Percentiles rank a stretch among this genome's conserved stretches.
These are phyloP conservation scores for Hondaea fermentalgiana DNA, from an alignment of 108 stramenopile genomes.

Conservation along the genomic window DNA sequence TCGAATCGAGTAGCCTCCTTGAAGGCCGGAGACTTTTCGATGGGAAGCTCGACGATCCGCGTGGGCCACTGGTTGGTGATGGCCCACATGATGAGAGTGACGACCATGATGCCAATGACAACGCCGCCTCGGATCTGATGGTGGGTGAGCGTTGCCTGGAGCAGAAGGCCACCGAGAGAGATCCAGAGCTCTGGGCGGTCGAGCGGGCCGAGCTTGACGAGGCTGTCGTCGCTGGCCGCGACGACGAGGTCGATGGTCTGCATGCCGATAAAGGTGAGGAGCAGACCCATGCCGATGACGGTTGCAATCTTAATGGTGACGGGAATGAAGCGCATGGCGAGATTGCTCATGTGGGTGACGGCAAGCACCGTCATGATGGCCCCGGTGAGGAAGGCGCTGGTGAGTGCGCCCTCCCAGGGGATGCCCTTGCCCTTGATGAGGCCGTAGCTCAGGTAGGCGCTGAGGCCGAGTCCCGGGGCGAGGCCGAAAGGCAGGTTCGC, in stretches of 20 bases:
- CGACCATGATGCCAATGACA: slow-evolving; percentile 43
- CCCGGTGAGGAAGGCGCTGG: slow-evolving; percentile 4
- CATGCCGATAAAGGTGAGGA: slow-evolving; percentile 54
- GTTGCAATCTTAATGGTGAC: slow-evolving; percentile 43
- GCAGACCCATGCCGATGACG: slow-evolving; percentile 57
- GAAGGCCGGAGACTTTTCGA: background rate
- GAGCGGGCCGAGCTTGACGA: slow-evolving; percentile 48
- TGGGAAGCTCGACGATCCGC: slow-evolving; percentile 37
- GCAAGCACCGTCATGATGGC: background rate
- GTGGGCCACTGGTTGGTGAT: slow-evolving; percentile 33
- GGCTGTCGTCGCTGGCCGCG: slow-evolving; percentile 31
- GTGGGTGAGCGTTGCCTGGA: slow-evolving; percentile 42
- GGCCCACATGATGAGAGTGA: slow-evolving; percentile 39
- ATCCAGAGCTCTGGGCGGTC: slow-evolving; percentile 31
- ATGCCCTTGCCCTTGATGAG: slow-evolving; percentile 36
- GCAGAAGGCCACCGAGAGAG: slow-evolving; percentile 39
- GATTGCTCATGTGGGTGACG: background rate
- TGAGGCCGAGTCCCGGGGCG: slow-evolving; percentile 54
- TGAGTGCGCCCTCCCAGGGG: background rate
- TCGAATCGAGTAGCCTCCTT: slow-evolving; percentile 27
- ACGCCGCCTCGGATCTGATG: slow-evolving; percentile 51
- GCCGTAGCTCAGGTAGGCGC: slow-evolving; percentile 50
- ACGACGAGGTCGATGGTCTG: slow-evolving; percentile 46
- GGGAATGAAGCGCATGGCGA: slow-evolving; percentile 26
- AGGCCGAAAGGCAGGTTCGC: slow-evolving; percentile 56